Conservation (phyloP, 495 filamentous ascomycete genomes). For the Viridothelium virens region DNA sequence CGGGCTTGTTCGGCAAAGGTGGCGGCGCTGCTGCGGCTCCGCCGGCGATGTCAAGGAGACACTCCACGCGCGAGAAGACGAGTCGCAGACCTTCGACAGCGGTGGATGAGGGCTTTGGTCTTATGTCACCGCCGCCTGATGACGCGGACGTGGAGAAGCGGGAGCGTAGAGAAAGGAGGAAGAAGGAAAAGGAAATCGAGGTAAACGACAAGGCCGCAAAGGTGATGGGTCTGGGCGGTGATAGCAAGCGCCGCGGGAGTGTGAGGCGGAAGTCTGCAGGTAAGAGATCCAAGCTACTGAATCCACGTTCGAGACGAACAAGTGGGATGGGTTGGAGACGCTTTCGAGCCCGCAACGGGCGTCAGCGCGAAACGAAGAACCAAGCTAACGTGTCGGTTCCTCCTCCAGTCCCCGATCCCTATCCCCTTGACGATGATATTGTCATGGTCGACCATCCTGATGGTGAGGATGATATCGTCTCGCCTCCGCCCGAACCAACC, state of each 20-base stretch:
- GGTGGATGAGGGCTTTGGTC: slow-evolving; percentile 44
- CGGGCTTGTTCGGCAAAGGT: slow-evolving; percentile 42
- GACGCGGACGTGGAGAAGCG: slow-evolving; percentile 21
- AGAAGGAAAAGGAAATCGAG: slow-evolving; percentile 30
- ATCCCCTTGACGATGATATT: slow-evolving; percentile 52
- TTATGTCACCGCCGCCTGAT: slow-evolving; percentile 49
- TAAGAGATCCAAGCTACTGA: slow-evolving; percentile 32
- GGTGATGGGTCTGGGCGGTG: slow-evolving; percentile 46
- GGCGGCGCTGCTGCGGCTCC: slow-evolving; percentile 34
- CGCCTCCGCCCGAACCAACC: slow-evolving; percentile 14
- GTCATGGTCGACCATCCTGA: slow-evolving; percentile 46
- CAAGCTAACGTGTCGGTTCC: slow-evolving; percentile 20
- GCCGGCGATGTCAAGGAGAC: slow-evolving; percentile 39
- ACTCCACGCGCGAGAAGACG: slow-evolving; percentile 40
- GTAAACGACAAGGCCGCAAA: slow-evolving; percentile 51
- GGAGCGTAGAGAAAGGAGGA: background rate
- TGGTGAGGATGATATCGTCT: slow-evolving; percentile 28
- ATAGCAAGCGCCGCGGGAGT: slow-evolving; percentile 13
- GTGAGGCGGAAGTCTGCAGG: slow-evolving; percentile 26
- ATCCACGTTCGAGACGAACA: background rate
- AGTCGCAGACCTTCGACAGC: slow-evolving; percentile 42
- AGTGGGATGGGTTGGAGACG: background rate
- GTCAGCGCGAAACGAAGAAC: background rate
- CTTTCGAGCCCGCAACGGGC: background rate
- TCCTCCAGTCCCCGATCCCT: slow-evolving; percentile 48